Base-by-base conservation (phyloP, 768 basidiomycete genomes). In the Lactarius akahatsu region DNA sequence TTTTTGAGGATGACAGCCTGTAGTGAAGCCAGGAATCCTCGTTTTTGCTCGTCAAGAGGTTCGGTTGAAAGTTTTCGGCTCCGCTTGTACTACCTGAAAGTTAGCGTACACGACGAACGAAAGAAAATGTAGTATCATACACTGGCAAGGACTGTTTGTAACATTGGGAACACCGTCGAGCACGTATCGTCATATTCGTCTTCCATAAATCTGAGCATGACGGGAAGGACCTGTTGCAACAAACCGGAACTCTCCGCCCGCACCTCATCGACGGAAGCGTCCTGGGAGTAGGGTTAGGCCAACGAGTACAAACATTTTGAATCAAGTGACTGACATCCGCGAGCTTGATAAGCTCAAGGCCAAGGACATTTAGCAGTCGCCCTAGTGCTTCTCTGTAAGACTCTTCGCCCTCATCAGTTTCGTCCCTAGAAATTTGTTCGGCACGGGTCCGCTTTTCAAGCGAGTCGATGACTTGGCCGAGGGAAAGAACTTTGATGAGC, bases 181-280 rank as follows among this genome's bases (percentile, higher is more conserved):
- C 89, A 88, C 7, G 93, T 95, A 72, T 96, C 95, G 68, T 96
- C 92, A 69, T 92, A 92, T 32, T 89, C 82, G 73, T 98, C 97
- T 10, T 89, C 89, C 79, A 98, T 81, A 79, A 98, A 95, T 18
- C 86, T 88, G 13, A 99, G 81, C 80, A 94, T 83, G 41, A 94
- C 81, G 1, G 95, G 93, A 20, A 95, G 82, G 52, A 89, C 77
- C 71, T 90, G 86, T 41, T 81, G 78, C 61, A 94, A 80, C 72
- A 91, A 78, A 32, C 76, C 77, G 10, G 82, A 81, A 1, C 91
- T 91, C 74, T 93, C 89, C 11, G 81, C 73, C 3, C 85, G 82
- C 45, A 92, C 75, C 15, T 82, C 83, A 67, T 87, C 86, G 43
- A 83, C 80, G 18, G 83, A 72, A 65, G 77, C 82, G 58, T 91